Percentiles rank a stretch among this genome's conserved stretches.
Evolutionary conservation across 176 grass and related monocot species (phyloP).

Genomic region (Olyra latifolia): DNA sequence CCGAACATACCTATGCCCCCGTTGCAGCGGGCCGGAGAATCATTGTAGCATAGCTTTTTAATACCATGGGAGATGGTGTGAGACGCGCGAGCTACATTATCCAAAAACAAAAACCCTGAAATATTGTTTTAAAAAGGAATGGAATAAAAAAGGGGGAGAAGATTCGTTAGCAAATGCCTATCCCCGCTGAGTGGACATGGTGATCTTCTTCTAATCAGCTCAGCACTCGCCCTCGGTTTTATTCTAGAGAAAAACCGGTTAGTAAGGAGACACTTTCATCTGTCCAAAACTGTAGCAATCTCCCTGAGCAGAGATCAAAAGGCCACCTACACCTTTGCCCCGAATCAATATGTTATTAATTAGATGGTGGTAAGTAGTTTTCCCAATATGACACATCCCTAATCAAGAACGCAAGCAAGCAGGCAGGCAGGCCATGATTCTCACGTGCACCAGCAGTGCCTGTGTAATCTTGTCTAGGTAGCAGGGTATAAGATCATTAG

Average conservation of each 20-base stretch:
- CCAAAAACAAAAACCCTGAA: not conserved
- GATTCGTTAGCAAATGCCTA: not conserved
- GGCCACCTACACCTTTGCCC: not conserved
- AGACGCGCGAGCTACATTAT: not conserved
- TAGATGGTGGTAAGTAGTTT: conserved; percentile 41
- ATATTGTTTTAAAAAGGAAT: not conserved
- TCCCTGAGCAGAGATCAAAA: not conserved
- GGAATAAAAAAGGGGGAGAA: not conserved
- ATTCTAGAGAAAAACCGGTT: not conserved
- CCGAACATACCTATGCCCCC: too few relatives aligned
- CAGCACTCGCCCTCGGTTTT: not conserved
- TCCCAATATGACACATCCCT: not conserved
- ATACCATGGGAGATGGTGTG: too few relatives aligned
- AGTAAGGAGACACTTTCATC: not conserved
- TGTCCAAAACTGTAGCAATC: not conserved
- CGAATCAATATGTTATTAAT: not conserved
- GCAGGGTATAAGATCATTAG: not conserved
- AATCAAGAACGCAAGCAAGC: not conserved
- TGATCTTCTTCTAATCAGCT: not conserved
- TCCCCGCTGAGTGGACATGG: not conserved
- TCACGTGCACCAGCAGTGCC: not conserved
- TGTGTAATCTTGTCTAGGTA: not conserved
- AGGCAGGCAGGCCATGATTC: conserved; percentile 3
- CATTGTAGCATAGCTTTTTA: too few relatives aligned
- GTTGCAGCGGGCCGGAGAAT: too few relatives aligned